Evolutionary conservation across 495 filamentous ascomycete species (phyloP), one percentile per base, ranked within the genome.

Genomic region (Xylaria curta): DNA sequence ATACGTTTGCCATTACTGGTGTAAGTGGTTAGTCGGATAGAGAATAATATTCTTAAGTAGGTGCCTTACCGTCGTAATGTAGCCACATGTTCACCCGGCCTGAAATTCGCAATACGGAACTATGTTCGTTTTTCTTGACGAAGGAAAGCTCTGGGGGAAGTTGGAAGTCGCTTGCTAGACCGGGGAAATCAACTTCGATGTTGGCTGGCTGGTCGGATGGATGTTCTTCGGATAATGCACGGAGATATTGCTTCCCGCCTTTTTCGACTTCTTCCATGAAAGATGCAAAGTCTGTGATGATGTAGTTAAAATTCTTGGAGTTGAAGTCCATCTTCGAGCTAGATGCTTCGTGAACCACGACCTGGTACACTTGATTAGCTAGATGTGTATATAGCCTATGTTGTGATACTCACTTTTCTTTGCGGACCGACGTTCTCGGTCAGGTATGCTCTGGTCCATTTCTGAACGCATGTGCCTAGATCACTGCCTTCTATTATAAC

Each of bases 51-150:
- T 28, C 53, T 33, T 31, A 38, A 38, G 36, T 19, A 36, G 53
- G 49, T 33, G 13, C 81, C 87, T 83, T 81, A 92, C 63, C 91
- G 80, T 97, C 93, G 83, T 95, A 97, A 79, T 97, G 94, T 33
- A 97, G 84, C 95, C 94, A 97, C 89, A 98, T 93, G 33, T 88
- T 90, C 4, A 97, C 93, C 0, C 88, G 90, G 1, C 93, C 93
- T 17, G 93, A 95, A 53, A 97, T 89, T 33, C 94, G 85, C 31
- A 97, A 80, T 0, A 93, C 90, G 0, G 93, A 94, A 76, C 92
- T 96, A 76, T 97, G 94, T n/a, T 86, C 82, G 72, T 90, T 89
- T 28, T 88, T 81, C 1, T 77, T 77, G 3, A 91, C 88, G n/a
- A 86, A 80, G 1, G 82, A 80, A 33, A 97, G 82, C 62, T 89